Base-by-base conservation (phyloP, 345 rosid species). In the Populus davidiana region DNA sequence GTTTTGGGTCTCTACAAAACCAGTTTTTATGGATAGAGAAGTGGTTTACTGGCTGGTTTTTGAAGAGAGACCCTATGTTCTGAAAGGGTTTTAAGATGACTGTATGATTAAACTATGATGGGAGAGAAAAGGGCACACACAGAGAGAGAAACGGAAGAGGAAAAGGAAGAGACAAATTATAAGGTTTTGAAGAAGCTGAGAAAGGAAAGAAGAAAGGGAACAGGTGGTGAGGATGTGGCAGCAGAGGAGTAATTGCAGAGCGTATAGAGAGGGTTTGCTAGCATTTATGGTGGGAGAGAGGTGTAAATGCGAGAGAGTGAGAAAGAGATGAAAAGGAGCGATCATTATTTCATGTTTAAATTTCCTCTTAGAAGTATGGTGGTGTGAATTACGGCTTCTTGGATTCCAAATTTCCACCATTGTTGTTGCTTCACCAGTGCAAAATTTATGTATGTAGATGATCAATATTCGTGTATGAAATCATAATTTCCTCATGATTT, bases 161-260 rank as follows among this genome's bases (percentile, higher is more conserved):
- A 7, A 31, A 14, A 39, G 70, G 73, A 39, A 41, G 12, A 71
- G 70, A 66, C 63, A 59, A 3, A 23, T 9, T 18, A 17, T 21
- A 83, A 85, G 54, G 67, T 5, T 29, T 56, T 41, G 84, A 85
- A 68, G 71, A 77, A 56, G 78, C 12, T 33, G 80, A 47, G 66
- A 82, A 83, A 63, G 79, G 75, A 80, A 81, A 80, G 79, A 81
- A 31, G 76, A 38, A 77, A 70, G 47, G 78, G 67, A 79, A 72
- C 61, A 70, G 79, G 76, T 81, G 83, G 77, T 78, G 81, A 83
- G 67, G 88, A 74, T 81, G 84, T 81, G 86, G 84, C 81, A 81
- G 85, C 74, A 70, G 81, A 81, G 87, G 88, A 93, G 93, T 93
- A 84, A 91, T 85, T 91, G 93, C 91, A 70, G 86, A 86, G 90